Conservation (phyloP, 2,329 filamentous ascomycete species). For the Colletotrichum zoysiae region DNA sequence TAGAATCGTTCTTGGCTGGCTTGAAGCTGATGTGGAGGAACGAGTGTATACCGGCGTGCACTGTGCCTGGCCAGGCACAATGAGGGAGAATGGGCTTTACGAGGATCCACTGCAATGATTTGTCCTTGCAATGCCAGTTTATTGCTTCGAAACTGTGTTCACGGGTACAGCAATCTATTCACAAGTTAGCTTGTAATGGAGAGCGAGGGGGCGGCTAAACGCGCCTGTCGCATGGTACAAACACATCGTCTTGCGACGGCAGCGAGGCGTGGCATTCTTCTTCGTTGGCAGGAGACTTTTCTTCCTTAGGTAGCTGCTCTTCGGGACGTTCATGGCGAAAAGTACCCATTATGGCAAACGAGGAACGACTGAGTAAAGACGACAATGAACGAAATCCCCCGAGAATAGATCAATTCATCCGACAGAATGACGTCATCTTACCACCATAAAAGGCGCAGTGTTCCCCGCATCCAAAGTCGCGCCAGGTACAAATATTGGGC, state of each 20-base stretch:
- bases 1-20: slow-evolving; percentile 4
- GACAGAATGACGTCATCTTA: slow-evolving; percentile 2
- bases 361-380: too few relatives aligned
- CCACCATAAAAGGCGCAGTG: background rate
- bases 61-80: background rate
- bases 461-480: slow-evolving; percentile 14
- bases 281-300: background rate
- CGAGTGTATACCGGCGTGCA: background rate
- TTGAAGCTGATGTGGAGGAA: slow-evolving; percentile 17
- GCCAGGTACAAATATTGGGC: background rate
- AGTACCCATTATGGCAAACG: background rate
- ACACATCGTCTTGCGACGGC: background rate
- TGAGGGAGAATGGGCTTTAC: background rate
- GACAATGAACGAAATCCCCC: too few relatives aligned
- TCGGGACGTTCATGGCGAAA: background rate
- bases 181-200: too few relatives aligned
- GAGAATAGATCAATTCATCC: too few relatives aligned
- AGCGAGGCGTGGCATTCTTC: background rate
- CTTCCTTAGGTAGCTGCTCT: background rate
- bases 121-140: background rate
- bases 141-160: fast-evolving
- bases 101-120: background rate
- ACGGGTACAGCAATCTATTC: too few relatives aligned
- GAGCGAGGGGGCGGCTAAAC: too few relatives aligned
- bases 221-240: too few relatives aligned